Evolutionary conservation across 805 yeast species (phyloP).

Genomic region (Komagataella populi): DNA sequence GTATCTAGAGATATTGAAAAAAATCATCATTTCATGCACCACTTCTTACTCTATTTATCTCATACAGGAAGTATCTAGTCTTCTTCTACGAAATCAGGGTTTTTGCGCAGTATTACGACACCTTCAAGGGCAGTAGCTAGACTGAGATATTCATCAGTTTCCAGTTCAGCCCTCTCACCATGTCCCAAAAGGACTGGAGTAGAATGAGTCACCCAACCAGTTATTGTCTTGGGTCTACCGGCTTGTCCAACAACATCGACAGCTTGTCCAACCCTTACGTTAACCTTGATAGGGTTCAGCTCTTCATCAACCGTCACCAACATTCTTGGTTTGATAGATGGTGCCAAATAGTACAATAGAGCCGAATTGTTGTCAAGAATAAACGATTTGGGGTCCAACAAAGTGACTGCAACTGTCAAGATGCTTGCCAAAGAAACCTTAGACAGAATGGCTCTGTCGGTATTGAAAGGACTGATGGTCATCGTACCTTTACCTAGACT

Average conservation of each 20-base stretch:
- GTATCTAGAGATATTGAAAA: neutral
- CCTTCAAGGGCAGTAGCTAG: constrained; percentile 81
- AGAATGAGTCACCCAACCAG: constrained; percentile 99
- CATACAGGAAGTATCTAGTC: neutral
- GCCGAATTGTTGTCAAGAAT: constrained; percentile 68
- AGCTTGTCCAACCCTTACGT: constrained; percentile 97
- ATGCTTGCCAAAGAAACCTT: constrained; percentile 85
- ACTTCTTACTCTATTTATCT: neutral
- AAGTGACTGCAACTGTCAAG: constrained; percentile 69
- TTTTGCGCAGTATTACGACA: constrained; percentile 81
- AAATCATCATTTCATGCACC: neutral
- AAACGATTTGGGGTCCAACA: constrained; percentile 77
- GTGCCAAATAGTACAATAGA: constrained; percentile 71
- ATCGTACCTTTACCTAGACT: constrained; percentile 95
- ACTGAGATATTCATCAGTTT: constrained; percentile 83
- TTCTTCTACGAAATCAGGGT: constrained; percentile 45
- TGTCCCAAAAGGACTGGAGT: constrained; percentile 90
- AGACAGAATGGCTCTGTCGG: constrained; percentile 76
- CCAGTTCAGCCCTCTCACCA: constrained; percentile 96
- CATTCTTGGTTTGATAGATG: constrained; percentile 88
- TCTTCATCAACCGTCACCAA: constrained; percentile 86
- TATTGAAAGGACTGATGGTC: constrained; percentile 78
- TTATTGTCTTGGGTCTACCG: constrained; percentile 95
- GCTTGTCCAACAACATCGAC: constrained; percentile 99
- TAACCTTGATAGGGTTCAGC: constrained; percentile 83